phyloP scores from a whole-genome alignment of 176 grass and related monocot genomes.

The Oryza australiensis region DNA sequence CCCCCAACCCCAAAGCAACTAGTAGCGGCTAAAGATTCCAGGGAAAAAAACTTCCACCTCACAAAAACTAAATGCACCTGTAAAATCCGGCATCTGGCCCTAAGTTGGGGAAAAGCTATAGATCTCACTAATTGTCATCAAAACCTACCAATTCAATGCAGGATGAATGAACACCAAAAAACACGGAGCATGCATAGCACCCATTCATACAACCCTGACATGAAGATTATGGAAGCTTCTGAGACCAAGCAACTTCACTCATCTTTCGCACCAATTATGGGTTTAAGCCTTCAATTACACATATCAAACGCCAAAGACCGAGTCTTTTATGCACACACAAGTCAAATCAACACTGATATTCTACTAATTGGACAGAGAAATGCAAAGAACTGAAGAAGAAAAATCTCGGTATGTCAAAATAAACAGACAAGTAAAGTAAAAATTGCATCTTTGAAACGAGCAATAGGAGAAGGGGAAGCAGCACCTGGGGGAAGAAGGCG shows the following conservation, averaged over 20 bases:
- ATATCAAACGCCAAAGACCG: constrained; percentile 3
- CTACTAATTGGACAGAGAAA: background rate
- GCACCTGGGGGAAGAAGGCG: constrained; percentile 44
- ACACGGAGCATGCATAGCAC: constrained; percentile 2
- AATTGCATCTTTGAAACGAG: background rate
- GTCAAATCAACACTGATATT: background rate
- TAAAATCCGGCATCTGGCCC: constrained; percentile 18
- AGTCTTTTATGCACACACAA: background rate
- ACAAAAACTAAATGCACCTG: constrained; percentile 4
- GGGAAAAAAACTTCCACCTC: background rate
- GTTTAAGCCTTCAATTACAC: background rate
- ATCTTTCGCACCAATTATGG: background rate
- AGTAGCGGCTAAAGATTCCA: constrained; percentile 4
- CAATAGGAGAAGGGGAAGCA: background rate
- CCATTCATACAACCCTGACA: background rate
- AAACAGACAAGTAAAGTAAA: background rate
- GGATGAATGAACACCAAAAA: constrained; percentile 17
- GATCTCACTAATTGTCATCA: background rate
- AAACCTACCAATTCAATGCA: constrained; percentile 36
- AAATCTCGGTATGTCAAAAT: constrained; percentile 17
- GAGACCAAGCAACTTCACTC: background rate
- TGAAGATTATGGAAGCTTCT: background rate
- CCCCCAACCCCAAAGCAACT: too few relatives aligned
- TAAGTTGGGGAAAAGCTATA: constrained; percentile 15
- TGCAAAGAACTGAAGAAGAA: background rate